Evolutionary conservation across 257 asterid species (phyloP).

Genomic region (Solanum appendiculatum): DNA sequence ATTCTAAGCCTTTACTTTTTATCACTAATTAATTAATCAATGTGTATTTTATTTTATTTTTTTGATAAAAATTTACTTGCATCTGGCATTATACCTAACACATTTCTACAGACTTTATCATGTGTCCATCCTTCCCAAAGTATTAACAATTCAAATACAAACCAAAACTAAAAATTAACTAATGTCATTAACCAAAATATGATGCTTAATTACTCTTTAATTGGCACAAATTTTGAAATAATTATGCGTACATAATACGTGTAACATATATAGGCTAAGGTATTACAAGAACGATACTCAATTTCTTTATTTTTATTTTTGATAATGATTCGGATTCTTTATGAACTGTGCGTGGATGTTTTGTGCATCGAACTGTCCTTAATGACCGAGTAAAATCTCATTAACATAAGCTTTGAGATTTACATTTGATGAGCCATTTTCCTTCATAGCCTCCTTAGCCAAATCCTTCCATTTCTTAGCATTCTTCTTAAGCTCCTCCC

Average conservation of each 20-base stretch:
- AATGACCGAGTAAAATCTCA: not conserved
- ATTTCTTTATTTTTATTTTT: not conserved
- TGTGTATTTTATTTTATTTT: too few relatives aligned
- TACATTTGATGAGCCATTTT: conserved; percentile 23
- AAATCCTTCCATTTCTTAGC: conserved; percentile 32
- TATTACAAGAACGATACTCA: not conserved
- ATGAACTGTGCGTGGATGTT: not conserved
- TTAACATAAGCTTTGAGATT: conserved; percentile 25
- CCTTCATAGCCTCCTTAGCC: conserved; percentile 25
- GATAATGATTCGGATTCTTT: not conserved
- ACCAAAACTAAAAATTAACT: not conserved
- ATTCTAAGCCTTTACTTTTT: too few relatives aligned
- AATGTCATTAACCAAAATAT: not conserved
- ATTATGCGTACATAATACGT: not conserved
- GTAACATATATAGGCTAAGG: not conserved
- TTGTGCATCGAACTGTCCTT: not conserved
- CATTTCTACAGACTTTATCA: not conserved
- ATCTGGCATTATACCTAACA: not conserved
- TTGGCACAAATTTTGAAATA: not conserved
- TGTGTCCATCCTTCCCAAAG: not conserved
- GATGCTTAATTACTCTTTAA: not conserved
- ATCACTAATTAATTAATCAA: too few relatives aligned
- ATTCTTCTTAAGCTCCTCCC: conserved; percentile 16
- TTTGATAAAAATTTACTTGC: too few relatives aligned
- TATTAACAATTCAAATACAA: not conserved